Base-by-base conservation (phyloP, 2,329 filamentous ascomycete genomes). In the Diplocarpon rosae region DNA sequence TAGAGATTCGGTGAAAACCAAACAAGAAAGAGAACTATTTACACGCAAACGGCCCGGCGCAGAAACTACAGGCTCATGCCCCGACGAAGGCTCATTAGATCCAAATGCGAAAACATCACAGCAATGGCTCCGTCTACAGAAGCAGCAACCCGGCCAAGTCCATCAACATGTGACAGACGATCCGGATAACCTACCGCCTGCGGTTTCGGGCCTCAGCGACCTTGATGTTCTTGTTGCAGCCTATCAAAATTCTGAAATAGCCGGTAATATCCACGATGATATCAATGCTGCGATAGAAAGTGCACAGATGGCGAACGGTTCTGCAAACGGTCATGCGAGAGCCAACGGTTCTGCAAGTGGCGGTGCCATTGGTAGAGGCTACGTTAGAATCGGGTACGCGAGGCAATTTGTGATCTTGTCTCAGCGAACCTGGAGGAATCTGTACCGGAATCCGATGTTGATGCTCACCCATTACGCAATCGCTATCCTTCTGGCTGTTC, bases 381-480 rank as follows among this genome's bases (percentile, higher is more conserved):
- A 93, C 64, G 76, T 79, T 46, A 85, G 92, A 47, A 74, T 95
- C 46, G 80, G 90, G 37, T 80, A 89, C 53, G 58, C 75, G 8
- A 74, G 82, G 35, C 92, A 98, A 63, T 96, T 98, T 64, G 60
- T 81, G 43, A 95, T 98, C 55, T 71, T 98, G 11, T 94, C 90
- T 0, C 75, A 80, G 57, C 79, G 92, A 37, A 98, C 92, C 0
- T 98, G 90, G 90, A 88, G 85, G 60, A 98, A 98, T 60, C 73
- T 98, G 6, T 96, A 98, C 69, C 81, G 92, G 46, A 95, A 98
- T 63, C 92, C 92, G 1, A 89, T 96, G 76, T 70, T 98, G 48
- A 98, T 98, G 92, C 75, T 98, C 46, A 95, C 89, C 0, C 92
- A 98, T 66, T 98, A 96, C 61, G 92, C 92, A 31, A 96, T 95